These are phyloP conservation scores for Botrytis pseudocinerea DNA, from an alignment of 2,329 filamentous ascomycete genomes.

Conservation along the genomic window DNA sequence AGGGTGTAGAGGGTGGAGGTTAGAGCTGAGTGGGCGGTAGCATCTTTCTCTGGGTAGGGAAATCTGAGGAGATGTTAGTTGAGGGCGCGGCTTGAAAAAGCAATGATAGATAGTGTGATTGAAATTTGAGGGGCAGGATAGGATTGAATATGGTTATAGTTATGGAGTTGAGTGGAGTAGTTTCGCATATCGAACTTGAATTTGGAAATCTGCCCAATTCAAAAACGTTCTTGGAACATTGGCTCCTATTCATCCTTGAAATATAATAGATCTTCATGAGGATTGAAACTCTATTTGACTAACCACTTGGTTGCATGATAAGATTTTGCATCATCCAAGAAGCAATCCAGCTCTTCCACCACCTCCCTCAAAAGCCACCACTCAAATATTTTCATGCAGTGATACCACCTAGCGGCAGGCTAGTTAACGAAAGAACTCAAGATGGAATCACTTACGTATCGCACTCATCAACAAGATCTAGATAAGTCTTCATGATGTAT, in stretches of 20 bases:
- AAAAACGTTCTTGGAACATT: background rate
- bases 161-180: background rate
- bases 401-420: background rate
- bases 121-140: background rate
- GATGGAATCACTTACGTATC: constrained; percentile 51
- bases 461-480: constrained; percentile 55
- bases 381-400: background rate
- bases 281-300: background rate
- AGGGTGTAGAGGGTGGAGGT: constrained; percentile 67
- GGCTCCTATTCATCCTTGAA: background rate
- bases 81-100: background rate
- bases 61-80: constrained; percentile 56
- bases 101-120: background rate
- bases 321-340: background rate
- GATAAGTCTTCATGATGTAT: constrained; percentile 42
- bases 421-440: background rate
- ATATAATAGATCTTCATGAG: background rate
- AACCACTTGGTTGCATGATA: background rate
- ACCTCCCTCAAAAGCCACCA: background rate
- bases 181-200: background rate
- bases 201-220: background rate
- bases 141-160: background rate
- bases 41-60: constrained; percentile 67
- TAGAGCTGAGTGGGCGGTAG: constrained; percentile 55
- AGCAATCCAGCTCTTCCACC: background rate